Evolutionary conservation across 768 basidiomycete species (phyloP).

Genomic region (Suillus clintonianus): DNA sequence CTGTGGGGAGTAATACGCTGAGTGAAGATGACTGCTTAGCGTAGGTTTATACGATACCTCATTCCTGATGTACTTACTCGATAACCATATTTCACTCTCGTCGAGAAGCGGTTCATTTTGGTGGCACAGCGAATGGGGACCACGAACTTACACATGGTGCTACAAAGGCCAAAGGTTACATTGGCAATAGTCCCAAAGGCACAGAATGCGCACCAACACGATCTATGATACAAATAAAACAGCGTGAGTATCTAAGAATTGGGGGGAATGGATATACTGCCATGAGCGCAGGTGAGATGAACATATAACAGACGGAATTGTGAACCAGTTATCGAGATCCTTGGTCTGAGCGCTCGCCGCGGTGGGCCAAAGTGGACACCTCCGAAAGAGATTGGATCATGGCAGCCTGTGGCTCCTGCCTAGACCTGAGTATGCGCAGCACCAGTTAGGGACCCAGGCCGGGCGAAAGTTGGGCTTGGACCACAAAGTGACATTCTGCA

Average conservation of each 20-base stretch:
- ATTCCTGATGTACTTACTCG: neutral
- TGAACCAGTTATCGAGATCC: neutral
- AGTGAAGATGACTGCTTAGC: neutral
- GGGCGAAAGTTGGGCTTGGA: neutral
- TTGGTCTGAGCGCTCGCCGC: neutral
- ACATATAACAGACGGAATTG: neutral
- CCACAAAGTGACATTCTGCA: neutral
- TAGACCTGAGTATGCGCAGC: neutral
- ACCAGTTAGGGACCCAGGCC: neutral
- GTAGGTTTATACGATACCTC: neutral
- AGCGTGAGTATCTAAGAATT: neutral
- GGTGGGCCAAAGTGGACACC: neutral
- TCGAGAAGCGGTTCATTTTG: neutral
- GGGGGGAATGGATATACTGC: too few relatives aligned
- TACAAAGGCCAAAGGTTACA: neutral
- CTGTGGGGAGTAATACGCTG: too few relatives aligned
- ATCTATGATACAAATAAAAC: neutral
- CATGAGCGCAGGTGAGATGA: neutral
- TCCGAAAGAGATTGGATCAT: neutral
- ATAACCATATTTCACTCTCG: neutral
- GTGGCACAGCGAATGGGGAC: conserved; percentile 1
- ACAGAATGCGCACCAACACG: neutral
- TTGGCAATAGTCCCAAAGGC: neutral
- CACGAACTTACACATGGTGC: conserved; percentile 8
- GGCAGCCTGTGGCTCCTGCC: neutral